phyloP scores from a whole-genome alignment of 257 asterid species.

The Solanum rostratum region DNA sequence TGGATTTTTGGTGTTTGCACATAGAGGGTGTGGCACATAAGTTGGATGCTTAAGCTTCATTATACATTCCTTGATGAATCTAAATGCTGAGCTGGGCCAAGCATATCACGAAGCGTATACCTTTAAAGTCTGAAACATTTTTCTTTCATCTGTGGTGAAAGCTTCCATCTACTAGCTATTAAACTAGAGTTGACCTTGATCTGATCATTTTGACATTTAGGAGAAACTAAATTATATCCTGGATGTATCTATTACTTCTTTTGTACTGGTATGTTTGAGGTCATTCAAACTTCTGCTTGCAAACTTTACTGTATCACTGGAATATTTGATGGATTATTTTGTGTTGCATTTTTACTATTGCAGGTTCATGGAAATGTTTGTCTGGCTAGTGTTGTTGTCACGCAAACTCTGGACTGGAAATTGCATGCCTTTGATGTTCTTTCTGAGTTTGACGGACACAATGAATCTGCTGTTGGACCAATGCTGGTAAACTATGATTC shows the following conservation, averaged over 20 bases:
- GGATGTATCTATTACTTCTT: neutral
- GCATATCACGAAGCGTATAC: neutral
- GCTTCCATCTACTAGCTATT: neutral
- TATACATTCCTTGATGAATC: neutral
- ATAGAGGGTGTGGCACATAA: neutral
- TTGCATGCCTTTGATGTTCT: slow-evolving; percentile 94
- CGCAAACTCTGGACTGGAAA: slow-evolving; percentile 97
- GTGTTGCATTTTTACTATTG: slow-evolving; percentile 8
- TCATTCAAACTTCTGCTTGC: neutral
- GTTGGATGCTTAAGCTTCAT: neutral
- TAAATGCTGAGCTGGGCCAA: neutral
- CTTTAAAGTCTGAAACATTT: neutral
- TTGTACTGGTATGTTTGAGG: neutral
- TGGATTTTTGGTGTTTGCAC: neutral
- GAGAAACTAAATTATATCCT: neutral
- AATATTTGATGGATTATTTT: neutral
- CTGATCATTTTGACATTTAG: neutral
- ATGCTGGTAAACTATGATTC: slow-evolving; percentile 65
- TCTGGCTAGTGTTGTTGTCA: slow-evolving; percentile 94
- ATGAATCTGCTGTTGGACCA: slow-evolving; percentile 72
- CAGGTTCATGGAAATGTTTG: slow-evolving; percentile 99
- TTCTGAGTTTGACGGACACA: slow-evolving; percentile 90
- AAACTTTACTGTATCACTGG: neutral
- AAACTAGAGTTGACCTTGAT: neutral
- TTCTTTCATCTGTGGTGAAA: neutral